Base-by-base conservation (phyloP, 202 grass and related monocot species). In the Setaria italica region DNA sequence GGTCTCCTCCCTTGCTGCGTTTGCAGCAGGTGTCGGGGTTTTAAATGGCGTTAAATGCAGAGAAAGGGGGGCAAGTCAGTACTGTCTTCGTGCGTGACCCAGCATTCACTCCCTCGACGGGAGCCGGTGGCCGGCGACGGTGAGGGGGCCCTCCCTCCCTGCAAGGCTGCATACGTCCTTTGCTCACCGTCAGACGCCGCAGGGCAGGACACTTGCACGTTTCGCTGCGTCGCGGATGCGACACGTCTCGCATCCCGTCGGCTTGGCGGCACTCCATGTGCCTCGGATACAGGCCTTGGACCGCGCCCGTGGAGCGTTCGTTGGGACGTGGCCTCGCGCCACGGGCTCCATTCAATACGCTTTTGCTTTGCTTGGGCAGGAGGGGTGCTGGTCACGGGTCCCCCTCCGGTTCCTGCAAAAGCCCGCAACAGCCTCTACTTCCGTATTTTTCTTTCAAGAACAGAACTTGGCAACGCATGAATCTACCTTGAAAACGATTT, bases 241-340 rank as follows among this genome's bases (percentile, higher is more conserved):
- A 86, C 90, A 72, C 78, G 79, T 56, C 77, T 64, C 60, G 70
- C 35, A 11, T 60, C 69, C 25, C 30, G 7, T 20, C 0, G 54
- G 25, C 11, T 5, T 50, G 73, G 78, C 71, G 58, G 57, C 88
- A 79, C 58, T 15, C 14, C 88, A 83, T 83, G 88, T 83, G 88
- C 82, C 64, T 33, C 65, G 2, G 74, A 78, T 45, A 46, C 81
- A 25, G 78, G 77, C 65, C 41, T 49, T 51, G 46, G 72, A 43
- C 66, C 62, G 58, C 17, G 20, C 69, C 37, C n/a, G 43, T 45
- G 70, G 9, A 48, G 43, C 6, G 70, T 64, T 7, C 64, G 13
- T 33, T 67, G 69, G 62, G 59, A 37, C 39, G 20, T 50, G 68
- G 43, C 67, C 5, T 45, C 13, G 56, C 30, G 42, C 76, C 75